These are phyloP conservation scores for Carex parvula DNA, from an alignment of 176 grass and related monocot genomes.

Conservation along the genomic window DNA sequence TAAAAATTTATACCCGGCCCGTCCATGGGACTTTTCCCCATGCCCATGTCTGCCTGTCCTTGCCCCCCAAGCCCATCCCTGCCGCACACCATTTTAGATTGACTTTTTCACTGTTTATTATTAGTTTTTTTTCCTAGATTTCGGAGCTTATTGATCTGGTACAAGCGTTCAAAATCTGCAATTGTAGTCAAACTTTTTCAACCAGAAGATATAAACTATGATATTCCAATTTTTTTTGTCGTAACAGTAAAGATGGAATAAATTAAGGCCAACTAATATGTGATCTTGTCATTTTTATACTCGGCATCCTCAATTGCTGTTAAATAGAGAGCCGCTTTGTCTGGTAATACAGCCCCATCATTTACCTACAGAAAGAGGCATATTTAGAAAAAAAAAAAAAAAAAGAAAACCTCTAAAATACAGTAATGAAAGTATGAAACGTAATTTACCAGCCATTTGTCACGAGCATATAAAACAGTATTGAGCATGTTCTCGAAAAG, in stretches of 20 bases:
- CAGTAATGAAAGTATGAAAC: neutral
- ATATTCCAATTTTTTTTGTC: neutral
- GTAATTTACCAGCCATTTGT: constrained; percentile 98
- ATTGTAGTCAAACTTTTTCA: neutral
- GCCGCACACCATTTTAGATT: constrained; percentile 2
- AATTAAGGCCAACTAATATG: neutral
- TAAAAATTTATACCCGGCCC: too few relatives aligned
- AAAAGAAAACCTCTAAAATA: neutral
- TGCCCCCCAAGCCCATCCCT: too few relatives aligned
- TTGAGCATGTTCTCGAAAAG: constrained; percentile 99
- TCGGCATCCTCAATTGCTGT: constrained; percentile 95
- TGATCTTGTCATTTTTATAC: constrained; percentile 92
- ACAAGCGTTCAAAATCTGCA: constrained; percentile 11
- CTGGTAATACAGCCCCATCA: constrained; percentile 71
- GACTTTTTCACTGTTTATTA: neutral
- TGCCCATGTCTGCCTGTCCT: too few relatives aligned
- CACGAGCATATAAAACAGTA: constrained; percentile 92
- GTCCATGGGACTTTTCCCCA: too few relatives aligned
- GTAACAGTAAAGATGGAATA: neutral
- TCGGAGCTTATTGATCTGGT: neutral
- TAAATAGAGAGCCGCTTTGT: constrained; percentile 79
- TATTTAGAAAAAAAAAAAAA: neutral
- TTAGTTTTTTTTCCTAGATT: neutral
- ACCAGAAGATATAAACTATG: neutral
- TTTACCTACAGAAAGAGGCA: constrained; percentile 46